Conservation (phyloP, 352 stramenopile genomes). For the Blastocystis sp. region DNA sequence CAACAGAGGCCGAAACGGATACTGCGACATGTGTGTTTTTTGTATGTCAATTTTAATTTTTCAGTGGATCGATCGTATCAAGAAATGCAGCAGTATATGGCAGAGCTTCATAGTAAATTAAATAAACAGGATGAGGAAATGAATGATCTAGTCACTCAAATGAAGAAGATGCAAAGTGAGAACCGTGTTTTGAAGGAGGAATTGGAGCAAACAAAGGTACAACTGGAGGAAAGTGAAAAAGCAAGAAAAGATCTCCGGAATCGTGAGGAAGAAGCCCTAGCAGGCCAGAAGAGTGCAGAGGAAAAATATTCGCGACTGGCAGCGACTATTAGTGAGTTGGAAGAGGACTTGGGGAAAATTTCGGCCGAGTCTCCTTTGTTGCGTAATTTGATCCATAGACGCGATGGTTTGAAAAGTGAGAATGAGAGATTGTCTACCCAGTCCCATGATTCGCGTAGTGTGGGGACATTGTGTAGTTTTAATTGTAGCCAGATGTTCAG, state of each 20-base stretch:
- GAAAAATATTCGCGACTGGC: background rate
- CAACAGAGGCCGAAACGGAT: background rate
- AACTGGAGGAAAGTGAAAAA: background rate
- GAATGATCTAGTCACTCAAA: background rate
- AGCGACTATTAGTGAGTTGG: background rate
- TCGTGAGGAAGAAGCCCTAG: background rate
- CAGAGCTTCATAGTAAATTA: background rate
- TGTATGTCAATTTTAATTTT: background rate
- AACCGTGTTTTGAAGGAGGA: background rate
- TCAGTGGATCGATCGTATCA: background rate
- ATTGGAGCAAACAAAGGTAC: background rate
- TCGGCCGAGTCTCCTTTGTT: too few relatives aligned
- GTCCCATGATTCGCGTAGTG: background rate
- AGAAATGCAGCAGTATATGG: slow-evolving; percentile 22
- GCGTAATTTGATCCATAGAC: background rate
- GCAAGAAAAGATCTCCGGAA: background rate
- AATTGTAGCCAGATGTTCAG: background rate
- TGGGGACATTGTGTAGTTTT: background rate
- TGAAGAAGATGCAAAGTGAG: background rate
- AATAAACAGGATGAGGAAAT: background rate
- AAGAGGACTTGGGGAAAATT: background rate
- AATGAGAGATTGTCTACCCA: background rate
- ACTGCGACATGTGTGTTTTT: background rate
- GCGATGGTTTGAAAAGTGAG: background rate
- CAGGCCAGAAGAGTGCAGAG: background rate